Evolutionary conservation across 75 land plant species (phyloP), one percentile per base, ranked within the genome.

Genomic region (Pinus albicaulis): DNA sequence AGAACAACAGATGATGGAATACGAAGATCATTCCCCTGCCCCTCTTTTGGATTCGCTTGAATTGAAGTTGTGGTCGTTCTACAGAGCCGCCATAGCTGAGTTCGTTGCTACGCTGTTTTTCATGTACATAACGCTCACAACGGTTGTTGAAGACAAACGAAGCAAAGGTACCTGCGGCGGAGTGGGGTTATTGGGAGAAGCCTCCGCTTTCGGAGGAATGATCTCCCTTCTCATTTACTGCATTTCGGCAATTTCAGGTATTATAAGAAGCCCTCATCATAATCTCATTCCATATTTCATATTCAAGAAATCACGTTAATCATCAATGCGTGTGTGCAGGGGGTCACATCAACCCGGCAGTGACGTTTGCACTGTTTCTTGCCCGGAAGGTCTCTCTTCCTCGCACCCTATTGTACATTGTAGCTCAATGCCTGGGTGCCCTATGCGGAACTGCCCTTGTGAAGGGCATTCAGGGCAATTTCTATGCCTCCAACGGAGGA

Each of bases 181-280:
- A 17, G 88, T 87, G 28, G 89, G 89, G 1, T 16, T 86, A 4
- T 79, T 85, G 63, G 89, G 89, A 38, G 82, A 86, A 57, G 88
- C 89, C 25, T 87, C 88, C 88, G 76, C 89, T 36, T 87, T 85
- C 36, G 89, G 89, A 0, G 89, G 89, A 53, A 85, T 87, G 89
- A 78, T 87, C 65, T 87, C 86, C 79, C 65, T 87, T 61, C 89
- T 87, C 52, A 85, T 87, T 11, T 87, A 87, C 74, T 87, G 88
- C 85, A 87, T 85, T 69, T 81, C 89, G 20, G 89, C 85, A 19
- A 86, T 87, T 57, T 87, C 89, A 75, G 89, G 85, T 82, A n/a
- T n/a, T 82, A 34, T 11, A 24, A 52, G 48, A 44, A 44, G 48
- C 41, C 41, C 41, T 0, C 5, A 38, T 38, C 41, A 1, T 38